Base-by-base conservation (phyloP, 2,329 filamentous ascomycete species). In the Elsinoe necatrix region DNA sequence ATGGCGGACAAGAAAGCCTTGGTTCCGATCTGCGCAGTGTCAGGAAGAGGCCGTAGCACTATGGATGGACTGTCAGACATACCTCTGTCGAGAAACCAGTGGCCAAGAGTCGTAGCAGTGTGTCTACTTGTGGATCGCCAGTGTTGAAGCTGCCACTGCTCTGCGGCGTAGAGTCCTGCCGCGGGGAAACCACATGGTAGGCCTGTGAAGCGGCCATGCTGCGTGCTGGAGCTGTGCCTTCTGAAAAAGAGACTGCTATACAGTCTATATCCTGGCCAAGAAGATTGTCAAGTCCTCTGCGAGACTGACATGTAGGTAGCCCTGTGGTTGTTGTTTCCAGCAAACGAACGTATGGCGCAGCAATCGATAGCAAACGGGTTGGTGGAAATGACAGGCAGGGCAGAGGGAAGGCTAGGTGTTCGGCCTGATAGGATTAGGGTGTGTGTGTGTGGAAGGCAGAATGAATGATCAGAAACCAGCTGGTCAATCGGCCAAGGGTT, bases 1-100 rank as follows among this genome's bases (percentile, higher is more conserved):
- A 97, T 74, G 50, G 91, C 89, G 58, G 88, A 86, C 72, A 85
- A 83, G 59, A 96, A 78, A 42, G 90, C 86, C 57, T 80, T 76
- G 61, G 74, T 66, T 64, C 75, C 72, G 59, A 83, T 74, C 80
- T 84, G 27, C 27, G 27, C 27, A 18, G 25, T 56, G 35, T 54
- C 31, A 25, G 34, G 14, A 16, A 14, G 3, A 55, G 37, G 29
- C 23, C 37, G n/a, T n/a, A 21, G 1, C 7, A 21, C 14, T 14
- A n/a, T 8, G 20, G 23, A 4, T 2, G 7, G 3, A n/a, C n/a
- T n/a, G n/a, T 11, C 12, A 21, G 21, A 4, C 31, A 21, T 25
- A 54, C 50, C 41, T 29, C 21, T 48, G 27, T 16, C 18, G 43
- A 34, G 51, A 42, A 56, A 18, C 41, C 41, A 18, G 18, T 21